Base-by-base conservation (phyloP, 2,329 filamentous ascomycete species). In the Penicillium vulpinum region DNA sequence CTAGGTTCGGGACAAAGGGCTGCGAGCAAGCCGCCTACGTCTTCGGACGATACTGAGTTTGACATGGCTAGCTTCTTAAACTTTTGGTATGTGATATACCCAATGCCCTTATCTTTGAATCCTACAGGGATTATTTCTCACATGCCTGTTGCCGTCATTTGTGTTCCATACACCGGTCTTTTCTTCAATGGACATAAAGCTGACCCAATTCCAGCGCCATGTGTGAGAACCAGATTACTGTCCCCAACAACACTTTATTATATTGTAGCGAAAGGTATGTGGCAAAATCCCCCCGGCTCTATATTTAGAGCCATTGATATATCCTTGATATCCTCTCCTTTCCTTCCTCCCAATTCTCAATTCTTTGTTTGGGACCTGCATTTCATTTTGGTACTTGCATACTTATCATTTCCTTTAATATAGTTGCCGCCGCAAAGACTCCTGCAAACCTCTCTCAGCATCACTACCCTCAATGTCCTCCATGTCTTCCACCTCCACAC, bases 221-320 rank as follows among this genome's bases (percentile, higher is more conserved):
- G 67, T 88, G 85, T 72, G 85, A 88, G 71, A 85, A 81, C 70
- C 85, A 87, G 74, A 87, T 88, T 65, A 80, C 84, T 51, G 80
- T 82, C 31, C 85, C 85, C 16, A 81, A 81, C 70, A 83, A 83
- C 67, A 79, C 79, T 16, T 78, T 86, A 39, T 76, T 88, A 43
- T 88, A 88, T 70, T 88, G 85, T 75, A 87, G 84, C 50, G 83
- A 87, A 77, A 81, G 81, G 84, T 87, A 78, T 69, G 78, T 70
- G 46, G 10, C n/a, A 26, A n/a, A n/a, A 33, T 6, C 4, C 2
- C 13, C 28, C 10, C 28, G 10, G 21, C 13, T 16, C 48, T 52
- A 40, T 52, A 56, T 52, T 16, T 45, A 51, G 24, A 21, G 18
- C 31, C 40, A 31, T 44, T 28, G 28, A 24, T 49, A 10, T n/a